Base-by-base conservation (phyloP, 2,329 filamentous ascomycete species). In the Pezicula radicicola region DNA sequence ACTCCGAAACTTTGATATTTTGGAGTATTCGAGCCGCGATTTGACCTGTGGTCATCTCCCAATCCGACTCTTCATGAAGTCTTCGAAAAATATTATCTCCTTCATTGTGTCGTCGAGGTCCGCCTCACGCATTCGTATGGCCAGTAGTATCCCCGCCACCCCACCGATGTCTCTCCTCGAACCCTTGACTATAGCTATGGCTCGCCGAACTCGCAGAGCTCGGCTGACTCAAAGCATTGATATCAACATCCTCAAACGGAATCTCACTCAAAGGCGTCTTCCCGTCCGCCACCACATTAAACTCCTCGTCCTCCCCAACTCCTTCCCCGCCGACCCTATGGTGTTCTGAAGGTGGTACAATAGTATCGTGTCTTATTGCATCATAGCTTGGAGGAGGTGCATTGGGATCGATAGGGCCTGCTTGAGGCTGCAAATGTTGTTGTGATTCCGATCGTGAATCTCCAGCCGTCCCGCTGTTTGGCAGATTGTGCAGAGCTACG, bases 241-340 rank as follows among this genome's bases (percentile, higher is more conserved):
- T 25, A 28, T 49, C 47, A 12, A 49, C 47, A 42, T 49, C 47
- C 18, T 49, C 47, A 33, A 49, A 49, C 3, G 47, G 47, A 42
- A 49, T 49, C 47, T 49, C 47, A 30, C 47, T 49, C 47, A 49
- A 33, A 27, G 47, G 47, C 10, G 35, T 41, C 21, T 49, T 49
- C 16, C 47, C 47, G 30, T 49, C 47, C 7, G 40, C 47, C 16
- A 49, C 47, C 5, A 49, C 40, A n/a, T 49, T 49, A 13, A 41
- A 49, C 3, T 40, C 19, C 16, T 49, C 47, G 13, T 49, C 47
- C 18, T 41, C 39, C 19, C 12, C 42, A 13, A n/a, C 21, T 5
- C 42, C 42, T 30, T 45, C 19, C 2, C 42, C 42, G 12, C 21
- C 42, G 27, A 45, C 27, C 12, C 42, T 21, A 10, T 45, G 21